These are phyloP conservation scores for Malus hybrid DNA, from an alignment of 331 rosid genomes.

Conservation along the genomic window DNA sequence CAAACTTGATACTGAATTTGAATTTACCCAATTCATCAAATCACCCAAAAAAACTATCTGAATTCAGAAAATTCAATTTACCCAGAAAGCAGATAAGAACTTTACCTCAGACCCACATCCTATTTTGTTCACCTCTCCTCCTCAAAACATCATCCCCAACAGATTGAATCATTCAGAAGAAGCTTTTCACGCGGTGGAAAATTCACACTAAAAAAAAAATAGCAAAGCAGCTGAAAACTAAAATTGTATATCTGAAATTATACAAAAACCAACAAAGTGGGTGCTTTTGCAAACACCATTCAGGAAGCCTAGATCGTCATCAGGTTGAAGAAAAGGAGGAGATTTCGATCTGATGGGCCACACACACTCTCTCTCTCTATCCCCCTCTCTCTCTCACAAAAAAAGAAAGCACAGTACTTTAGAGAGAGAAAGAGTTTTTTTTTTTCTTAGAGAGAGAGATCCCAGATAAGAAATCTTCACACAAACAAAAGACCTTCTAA, in stretches of 20 bases:
- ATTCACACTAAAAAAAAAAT: constrained; percentile 24
- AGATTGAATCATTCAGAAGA: constrained; percentile 47
- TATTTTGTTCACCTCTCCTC: constrained; percentile 18
- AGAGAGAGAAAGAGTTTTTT: constrained; percentile 26
- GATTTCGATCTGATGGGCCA: constrained; percentile 97
- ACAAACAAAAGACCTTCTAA: constrained; percentile 96
- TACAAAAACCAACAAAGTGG: constrained; percentile 38
- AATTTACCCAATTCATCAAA: constrained; percentile 25
- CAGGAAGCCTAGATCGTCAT: constrained; percentile 74
- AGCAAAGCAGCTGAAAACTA: constrained; percentile 22
- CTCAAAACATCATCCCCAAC: constrained; percentile 25
- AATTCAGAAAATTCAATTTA: constrained; percentile 16
- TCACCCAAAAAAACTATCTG: constrained; percentile 7
- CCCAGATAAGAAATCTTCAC: constrained; percentile 99
- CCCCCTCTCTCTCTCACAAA: constrained; percentile 20
- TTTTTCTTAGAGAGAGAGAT: constrained; percentile 34
- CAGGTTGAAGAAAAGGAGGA: constrained; percentile 42
- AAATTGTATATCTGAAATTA: constrained; percentile 13
- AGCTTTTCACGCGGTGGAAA: constrained; percentile 31
- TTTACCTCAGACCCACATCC: constrained; percentile 84
- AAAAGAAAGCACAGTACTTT: neutral
- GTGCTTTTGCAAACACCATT: constrained; percentile 51
- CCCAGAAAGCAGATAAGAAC: constrained; percentile 17
- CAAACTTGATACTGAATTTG: constrained; percentile 8
- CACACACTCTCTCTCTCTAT: constrained; percentile 50